phyloP scores from a whole-genome alignment of 1,284 basidiomycete species.

The Cutaneotrichosporon mucoides region DNA sequence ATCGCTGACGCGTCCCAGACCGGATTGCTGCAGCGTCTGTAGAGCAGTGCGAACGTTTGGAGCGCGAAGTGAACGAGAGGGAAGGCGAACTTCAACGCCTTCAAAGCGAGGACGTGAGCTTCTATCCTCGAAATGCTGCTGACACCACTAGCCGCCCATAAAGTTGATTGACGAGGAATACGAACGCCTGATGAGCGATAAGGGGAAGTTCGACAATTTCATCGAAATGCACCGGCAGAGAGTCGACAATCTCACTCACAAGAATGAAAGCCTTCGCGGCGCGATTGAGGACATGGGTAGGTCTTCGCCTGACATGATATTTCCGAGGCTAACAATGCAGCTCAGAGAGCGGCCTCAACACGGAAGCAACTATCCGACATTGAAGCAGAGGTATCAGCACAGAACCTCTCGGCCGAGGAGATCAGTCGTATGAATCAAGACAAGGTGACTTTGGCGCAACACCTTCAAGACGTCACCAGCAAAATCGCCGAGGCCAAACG shows the following conservation, averaged over 20 bases:
- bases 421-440: slow-evolving; percentile 80
- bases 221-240: slow-evolving; percentile 43
- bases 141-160: slow-evolving; percentile 33
- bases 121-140: neutral
- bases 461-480: slow-evolving; percentile 68
- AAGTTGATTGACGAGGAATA: slow-evolving; percentile 43
- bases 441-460: slow-evolving; percentile 63
- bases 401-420: slow-evolving; percentile 80
- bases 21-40: slow-evolving; percentile 29
- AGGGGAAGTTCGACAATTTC: slow-evolving; percentile 44
- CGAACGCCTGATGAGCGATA: slow-evolving; percentile 42
- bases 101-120: slow-evolving; percentile 38
- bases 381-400: slow-evolving; percentile 64
- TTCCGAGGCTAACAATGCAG: neutral
- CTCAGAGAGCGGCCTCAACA: neutral
- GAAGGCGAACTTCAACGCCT: slow-evolving; percentile 37
- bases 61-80: slow-evolving; percentile 29
- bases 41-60: slow-evolving; percentile 36
- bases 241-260: slow-evolving; percentile 39
- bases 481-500: slow-evolving; percentile 69
- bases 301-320: neutral
- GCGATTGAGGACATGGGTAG: slow-evolving; percentile 38
- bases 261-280: slow-evolving; percentile 26
- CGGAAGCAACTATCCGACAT: slow-evolving; percentile 60
- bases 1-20: slow-evolving; percentile 19